Evolutionary conservation across 495 filamentous ascomycete genomes (phyloP), one percentile per base, ranked within the genome.

Genomic region (Trichocladium antarcticum): DNA sequence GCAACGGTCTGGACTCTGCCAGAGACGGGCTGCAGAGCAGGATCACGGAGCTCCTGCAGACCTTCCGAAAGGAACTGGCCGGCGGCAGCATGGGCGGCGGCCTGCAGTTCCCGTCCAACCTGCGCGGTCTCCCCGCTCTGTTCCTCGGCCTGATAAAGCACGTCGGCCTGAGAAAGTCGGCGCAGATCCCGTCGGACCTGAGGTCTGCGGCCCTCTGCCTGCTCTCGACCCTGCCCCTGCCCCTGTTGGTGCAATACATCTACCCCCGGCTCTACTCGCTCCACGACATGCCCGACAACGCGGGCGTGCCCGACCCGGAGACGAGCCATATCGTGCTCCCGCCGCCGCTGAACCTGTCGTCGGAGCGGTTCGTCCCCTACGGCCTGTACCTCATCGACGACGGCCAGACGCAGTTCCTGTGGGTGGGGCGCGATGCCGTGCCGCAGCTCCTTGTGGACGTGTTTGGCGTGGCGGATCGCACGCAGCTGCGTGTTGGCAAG

Each of bases 321-420:
- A 95, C 84, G 0, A 87, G 87, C 50, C 87, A 92, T 58, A 96
- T 90, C 49, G 70, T 84, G 19, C 79, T 98, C 10, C 92, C 92
- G 10, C 88, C 84, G 6, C 74, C 85, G 1, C 66, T 85, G 59
- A 97, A 96, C 64, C 74, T 97, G 53, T 88, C 89, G 14, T 92
- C 88, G 0, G 85, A 87, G 57, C 78, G 83, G 27, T 73, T 98
- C 37, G 85, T 88, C n/a, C 77, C 87, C 0, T 95, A 89, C 61
- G 92, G 92, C n/a, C 76, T 97, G 1, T 97, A 98, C 64, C 78
- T 98, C 45, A 93, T 98, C 58, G 93, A 97, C 59, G 92, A 98
- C 60, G 89, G 88, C 14, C 89, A 96, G 63, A 94, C 87, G 14
- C 93, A 98, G 61, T 98, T 98, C 75, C 72, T 98, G 45, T 98